Evolutionary conservation across 129 eudicot genomes (phyloP).

Genomic region (Centrapalus pauciflorus): DNA sequence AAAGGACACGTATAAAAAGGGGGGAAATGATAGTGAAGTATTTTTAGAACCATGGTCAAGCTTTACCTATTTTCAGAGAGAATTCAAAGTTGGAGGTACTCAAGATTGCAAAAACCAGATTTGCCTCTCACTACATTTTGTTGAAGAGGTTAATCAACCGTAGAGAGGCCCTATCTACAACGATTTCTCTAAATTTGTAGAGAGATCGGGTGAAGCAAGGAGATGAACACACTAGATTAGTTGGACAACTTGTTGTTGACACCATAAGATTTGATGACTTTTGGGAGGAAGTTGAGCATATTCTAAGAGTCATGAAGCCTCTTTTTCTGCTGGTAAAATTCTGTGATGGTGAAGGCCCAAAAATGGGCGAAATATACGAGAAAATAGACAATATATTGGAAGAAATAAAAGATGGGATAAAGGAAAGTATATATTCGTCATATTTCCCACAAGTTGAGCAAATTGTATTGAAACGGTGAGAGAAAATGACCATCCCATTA

Average conservation of each 20-base stretch:
- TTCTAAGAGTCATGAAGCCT: background rate
- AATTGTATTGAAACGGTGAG: background rate
- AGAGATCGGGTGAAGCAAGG: conserved; percentile 4
- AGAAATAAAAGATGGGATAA: background rate
- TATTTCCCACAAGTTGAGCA: background rate
- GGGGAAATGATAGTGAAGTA: background rate
- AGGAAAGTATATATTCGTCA: background rate
- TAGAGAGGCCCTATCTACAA: background rate
- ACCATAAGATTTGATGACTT: conserved; percentile 1
- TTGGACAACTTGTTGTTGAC: background rate
- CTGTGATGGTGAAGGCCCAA: too few relatives aligned
- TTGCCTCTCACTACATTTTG: conserved; percentile 11
- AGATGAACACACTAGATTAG: background rate
- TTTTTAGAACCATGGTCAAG: background rate
- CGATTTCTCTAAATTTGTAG: background rate
- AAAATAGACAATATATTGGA: conserved; percentile 7
- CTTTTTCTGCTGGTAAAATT: background rate
- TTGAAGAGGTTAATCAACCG: background rate
- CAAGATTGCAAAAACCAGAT: conserved; percentile 12
- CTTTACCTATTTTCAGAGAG: background rate
- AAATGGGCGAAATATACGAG: too few relatives aligned
- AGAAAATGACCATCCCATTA: conserved; percentile 6
- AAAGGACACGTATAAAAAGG: too few relatives aligned
- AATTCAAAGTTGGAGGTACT: background rate
- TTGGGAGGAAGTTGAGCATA: conserved; percentile 1